A percentile compares a stretch with the other conserved stretches of the same genome.
These are phyloP conservation scores for Colletotrichum costaricense DNA, from an alignment of 2,329 filamentous ascomycete genomes.

Conservation along the genomic window DNA sequence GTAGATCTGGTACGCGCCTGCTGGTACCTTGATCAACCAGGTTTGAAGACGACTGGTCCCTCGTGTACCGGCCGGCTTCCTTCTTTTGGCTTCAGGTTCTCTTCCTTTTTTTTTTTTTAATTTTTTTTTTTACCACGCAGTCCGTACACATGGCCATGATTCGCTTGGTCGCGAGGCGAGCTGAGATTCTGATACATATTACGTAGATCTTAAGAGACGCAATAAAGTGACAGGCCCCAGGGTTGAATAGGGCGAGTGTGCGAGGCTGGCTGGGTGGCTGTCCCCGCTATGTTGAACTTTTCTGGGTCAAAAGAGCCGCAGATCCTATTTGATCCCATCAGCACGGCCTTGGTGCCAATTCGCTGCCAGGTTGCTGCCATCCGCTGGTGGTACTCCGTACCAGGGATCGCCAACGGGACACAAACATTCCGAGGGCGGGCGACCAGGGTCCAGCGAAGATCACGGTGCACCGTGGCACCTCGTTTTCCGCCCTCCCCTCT, in stretches of 20 bases:
- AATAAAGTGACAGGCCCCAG: not conserved
- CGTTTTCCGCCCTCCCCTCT: too few relatives aligned
- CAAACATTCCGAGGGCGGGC: slow-evolving; percentile 17
- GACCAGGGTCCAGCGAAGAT: slow-evolving; percentile 14
- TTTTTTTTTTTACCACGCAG: not conserved
- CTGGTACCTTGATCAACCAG: not conserved
- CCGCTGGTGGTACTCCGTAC: not conserved
- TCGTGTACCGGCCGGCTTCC: not conserved
- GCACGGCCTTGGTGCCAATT: slow-evolving; percentile 24
- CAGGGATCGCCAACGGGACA: slow-evolving; percentile 28
- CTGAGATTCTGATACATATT: not conserved
- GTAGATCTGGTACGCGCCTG: not conserved
- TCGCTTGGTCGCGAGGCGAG: not conserved
- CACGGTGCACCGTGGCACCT: not conserved
- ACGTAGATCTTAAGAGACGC: not conserved
- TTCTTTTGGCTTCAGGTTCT: not conserved
- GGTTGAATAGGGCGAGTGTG: not conserved
- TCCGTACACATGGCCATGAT: not conserved
- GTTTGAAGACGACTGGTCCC: not conserved
- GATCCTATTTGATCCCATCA: slow-evolving; percentile 29
- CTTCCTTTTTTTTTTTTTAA: not conserved
- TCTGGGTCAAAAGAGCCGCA: not conserved
- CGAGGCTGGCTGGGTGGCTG: not conserved
- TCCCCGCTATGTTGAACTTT: slow-evolving; percentile 3
- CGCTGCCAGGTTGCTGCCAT: slow-evolving; percentile 26